These are phyloP conservation scores for Tulasnella sp. DNA, from an alignment of 768 basidiomycete species.

Conservation along the genomic window DNA sequence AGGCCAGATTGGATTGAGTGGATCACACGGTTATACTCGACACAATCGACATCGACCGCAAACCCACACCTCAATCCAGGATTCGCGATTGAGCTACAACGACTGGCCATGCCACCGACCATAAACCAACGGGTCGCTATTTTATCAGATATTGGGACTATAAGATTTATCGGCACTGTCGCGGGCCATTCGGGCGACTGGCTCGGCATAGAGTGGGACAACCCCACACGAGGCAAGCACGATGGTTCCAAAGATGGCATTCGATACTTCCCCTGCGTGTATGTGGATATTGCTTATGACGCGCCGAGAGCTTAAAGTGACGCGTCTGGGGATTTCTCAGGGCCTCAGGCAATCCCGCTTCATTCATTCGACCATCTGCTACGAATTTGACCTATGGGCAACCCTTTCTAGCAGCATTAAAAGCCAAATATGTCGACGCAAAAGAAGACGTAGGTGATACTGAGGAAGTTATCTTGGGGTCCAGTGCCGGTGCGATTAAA, in stretches of 20 bases:
- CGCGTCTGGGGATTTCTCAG: conserved; percentile 29
- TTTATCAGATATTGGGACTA: conserved; percentile 40
- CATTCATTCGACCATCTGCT: conserved; percentile 68
- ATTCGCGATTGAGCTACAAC: too few species aligned
- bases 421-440: conserved; percentile 63
- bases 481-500: conserved; percentile 70
- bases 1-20: too few species aligned
- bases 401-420: conserved; percentile 66
- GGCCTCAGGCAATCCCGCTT: conserved; percentile 46
- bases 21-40: too few species aligned
- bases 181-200: conserved; percentile 56
- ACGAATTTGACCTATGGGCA: conserved; percentile 43
- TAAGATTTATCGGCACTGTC: conserved; percentile 59
- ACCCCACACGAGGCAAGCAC: conserved; percentile 74
- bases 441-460: conserved; percentile 31
- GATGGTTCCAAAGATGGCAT: conserved; percentile 69
- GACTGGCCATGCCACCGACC: too few species aligned
- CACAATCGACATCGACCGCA: too few species aligned
- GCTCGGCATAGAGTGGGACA: conserved; percentile 99
- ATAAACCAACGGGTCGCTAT: too few species aligned
- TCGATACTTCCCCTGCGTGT: conserved; percentile 73
- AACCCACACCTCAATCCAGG: too few species aligned
- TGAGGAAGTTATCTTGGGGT: conserved; percentile 64
- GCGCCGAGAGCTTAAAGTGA: too few species aligned
- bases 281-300: conserved; percentile 23